phyloP scores from a whole-genome alignment of 176 grass and related monocot genomes.

The Tillandsia fasciculata region DNA sequence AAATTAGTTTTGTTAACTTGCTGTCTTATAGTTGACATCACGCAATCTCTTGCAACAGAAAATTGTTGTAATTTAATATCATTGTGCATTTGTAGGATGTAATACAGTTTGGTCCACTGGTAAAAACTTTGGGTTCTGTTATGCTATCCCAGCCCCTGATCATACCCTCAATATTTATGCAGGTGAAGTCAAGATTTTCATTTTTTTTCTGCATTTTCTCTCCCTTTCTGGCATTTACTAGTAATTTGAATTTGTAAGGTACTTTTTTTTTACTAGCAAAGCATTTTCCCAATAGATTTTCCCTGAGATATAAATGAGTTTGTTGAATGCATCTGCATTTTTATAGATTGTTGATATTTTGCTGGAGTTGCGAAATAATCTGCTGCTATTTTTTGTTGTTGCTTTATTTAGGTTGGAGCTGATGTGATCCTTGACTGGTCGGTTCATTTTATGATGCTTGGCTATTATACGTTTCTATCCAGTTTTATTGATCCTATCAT shows the following conservation, averaged over 20 bases:
- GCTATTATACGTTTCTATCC: constrained; percentile 77
- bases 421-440: constrained; percentile 84
- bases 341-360: neutral
- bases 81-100: constrained; percentile 55
- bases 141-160: constrained; percentile 64
- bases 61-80: constrained; percentile 2
- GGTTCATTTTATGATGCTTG: constrained; percentile 84
- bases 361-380: constrained; percentile 3
- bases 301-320: neutral
- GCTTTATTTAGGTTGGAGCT: constrained; percentile 51
- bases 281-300: neutral
- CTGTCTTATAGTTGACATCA: neutral
- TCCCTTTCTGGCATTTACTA: constrained; percentile 10
- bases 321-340: neutral
- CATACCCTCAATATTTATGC: constrained; percentile 85
- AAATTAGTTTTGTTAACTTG: neutral
- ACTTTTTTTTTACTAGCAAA: too few relatives aligned
- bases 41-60: neutral
- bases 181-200: constrained; percentile 24
- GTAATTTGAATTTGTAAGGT: too few relatives aligned
- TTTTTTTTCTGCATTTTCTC: constrained; percentile 13
- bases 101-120: constrained; percentile 86
- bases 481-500: constrained; percentile 43
- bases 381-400: constrained; percentile 7
- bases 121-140: constrained; percentile 74